Percentiles rank a stretch among this genome's conserved stretches.
Evolutionary conservation across 2,329 filamentous ascomycete species (phyloP).

Genomic region (Penicillium sp.): DNA sequence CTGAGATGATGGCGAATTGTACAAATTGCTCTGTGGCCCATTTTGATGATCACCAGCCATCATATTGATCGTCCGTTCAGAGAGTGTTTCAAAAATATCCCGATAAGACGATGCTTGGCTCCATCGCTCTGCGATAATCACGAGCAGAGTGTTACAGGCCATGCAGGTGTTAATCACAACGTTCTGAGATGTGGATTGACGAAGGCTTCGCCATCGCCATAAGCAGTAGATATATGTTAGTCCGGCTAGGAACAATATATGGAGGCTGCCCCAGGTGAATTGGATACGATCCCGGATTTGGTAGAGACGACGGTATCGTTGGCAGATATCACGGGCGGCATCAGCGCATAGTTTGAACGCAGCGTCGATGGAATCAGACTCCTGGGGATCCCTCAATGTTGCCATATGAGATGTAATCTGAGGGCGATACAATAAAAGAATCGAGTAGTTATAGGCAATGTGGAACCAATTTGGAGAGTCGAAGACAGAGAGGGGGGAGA

Average conservation of each 20-base stretch:
- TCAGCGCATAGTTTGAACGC: slow-evolving; percentile 8
- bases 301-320: slow-evolving; percentile 41
- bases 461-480: slow-evolving; percentile 45
- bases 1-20: neutral
- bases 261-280: slow-evolving; percentile 33
- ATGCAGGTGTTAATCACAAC: slow-evolving; percentile 34
- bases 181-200: slow-evolving; percentile 4
- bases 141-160: slow-evolving; percentile 36
- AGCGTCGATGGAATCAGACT: slow-evolving; percentile 6
- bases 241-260: slow-evolving; percentile 27
- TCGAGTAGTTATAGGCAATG: slow-evolving; percentile 45
- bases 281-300: slow-evolving; percentile 29
- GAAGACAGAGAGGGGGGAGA: slow-evolving; percentile 32
- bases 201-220: slow-evolving; percentile 23
- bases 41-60: neutral
- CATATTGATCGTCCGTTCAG: slow-evolving; percentile 9
- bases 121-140: slow-evolving; percentile 39
- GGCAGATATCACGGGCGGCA: slow-evolving; percentile 33
- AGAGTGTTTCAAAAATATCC: slow-evolving; percentile 38
- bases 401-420: slow-evolving; percentile 9
- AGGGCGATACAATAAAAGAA: slow-evolving; percentile 43
- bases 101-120: slow-evolving; percentile 35
- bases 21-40: neutral
- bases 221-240: slow-evolving; percentile 38
- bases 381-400: neutral